Percentiles rank a stretch among this genome's conserved stretches.
Conservation (phyloP, 2,329 filamentous ascomycete species). For the Hymenoscyphus infarciens region DNA sequence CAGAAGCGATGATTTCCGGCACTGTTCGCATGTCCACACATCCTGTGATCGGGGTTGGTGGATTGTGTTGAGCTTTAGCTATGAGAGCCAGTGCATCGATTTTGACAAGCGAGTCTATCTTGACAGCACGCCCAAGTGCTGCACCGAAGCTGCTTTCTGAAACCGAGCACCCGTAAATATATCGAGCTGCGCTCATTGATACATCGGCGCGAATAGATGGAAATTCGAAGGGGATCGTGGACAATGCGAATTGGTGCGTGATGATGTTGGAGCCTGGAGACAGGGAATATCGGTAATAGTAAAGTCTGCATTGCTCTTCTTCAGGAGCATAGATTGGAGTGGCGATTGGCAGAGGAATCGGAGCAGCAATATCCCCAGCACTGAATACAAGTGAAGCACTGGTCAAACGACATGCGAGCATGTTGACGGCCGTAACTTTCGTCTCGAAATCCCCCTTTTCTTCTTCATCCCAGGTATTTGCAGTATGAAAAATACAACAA, state of each 20-base stretch:
- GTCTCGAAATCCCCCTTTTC: constrained; percentile 19
- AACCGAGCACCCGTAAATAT: constrained; percentile 65
- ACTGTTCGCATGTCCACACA: constrained; percentile 59
- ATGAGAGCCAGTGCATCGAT: constrained; percentile 55
- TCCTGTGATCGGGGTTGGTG: constrained; percentile 50
- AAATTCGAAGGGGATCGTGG: constrained; percentile 65
- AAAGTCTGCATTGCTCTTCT: constrained; percentile 64
- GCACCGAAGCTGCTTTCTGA: constrained; percentile 53
- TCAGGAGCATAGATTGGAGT: constrained; percentile 38
- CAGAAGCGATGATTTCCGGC: constrained; percentile 46
- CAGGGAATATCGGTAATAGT: constrained; percentile 63
- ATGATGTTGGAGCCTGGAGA: constrained; percentile 39
- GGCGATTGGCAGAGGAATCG: constrained; percentile 38
- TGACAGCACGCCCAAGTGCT: constrained; percentile 60
- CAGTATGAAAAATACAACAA: constrained; percentile 70
- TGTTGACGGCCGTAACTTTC: constrained; percentile 48
- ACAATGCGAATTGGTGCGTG: constrained; percentile 60
- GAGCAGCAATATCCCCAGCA: constrained; percentile 58
- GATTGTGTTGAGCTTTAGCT: constrained; percentile 44
- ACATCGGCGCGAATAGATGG: constrained; percentile 53
- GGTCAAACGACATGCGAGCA: constrained; percentile 64
- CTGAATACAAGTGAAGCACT: constrained; percentile 62
- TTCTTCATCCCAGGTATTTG: constrained; percentile 63
- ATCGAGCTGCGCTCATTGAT: constrained; percentile 56
- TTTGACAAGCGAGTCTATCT: constrained; percentile 64